Evolutionary conservation across 1,284 basidiomycete species (phyloP).

Genomic region (Amylostereum chailletii): DNA sequence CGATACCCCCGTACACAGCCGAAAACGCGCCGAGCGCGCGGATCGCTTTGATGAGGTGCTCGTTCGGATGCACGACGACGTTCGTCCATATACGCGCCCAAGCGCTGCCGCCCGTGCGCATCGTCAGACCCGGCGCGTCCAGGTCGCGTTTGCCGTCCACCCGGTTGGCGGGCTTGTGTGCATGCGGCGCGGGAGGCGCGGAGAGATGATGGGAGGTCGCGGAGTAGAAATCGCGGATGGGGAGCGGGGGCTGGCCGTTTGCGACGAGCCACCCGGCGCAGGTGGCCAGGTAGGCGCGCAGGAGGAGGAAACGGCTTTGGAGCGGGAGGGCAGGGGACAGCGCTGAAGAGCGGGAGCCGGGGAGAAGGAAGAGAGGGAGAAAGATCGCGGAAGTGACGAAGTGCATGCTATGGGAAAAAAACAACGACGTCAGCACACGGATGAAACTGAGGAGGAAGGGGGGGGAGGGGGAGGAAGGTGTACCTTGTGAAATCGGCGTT

Average conservation of each 20-base stretch:
- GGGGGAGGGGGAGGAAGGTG: not conserved
- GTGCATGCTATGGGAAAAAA: slow-evolving; percentile 27
- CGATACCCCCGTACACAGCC: slow-evolving; percentile 39
- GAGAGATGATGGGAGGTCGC: slow-evolving; percentile 7
- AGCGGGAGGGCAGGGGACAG: slow-evolving; percentile 20
- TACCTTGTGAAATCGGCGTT: slow-evolving; percentile 30
- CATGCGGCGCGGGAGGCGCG: slow-evolving; percentile 12
- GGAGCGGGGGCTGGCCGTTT: slow-evolving; percentile 26
- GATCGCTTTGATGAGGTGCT: slow-evolving; percentile 54
- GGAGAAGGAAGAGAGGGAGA: slow-evolving; percentile 22
- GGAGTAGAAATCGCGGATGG: slow-evolving; percentile 28
- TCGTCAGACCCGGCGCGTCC: slow-evolving; percentile 20
- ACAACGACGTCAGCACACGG: not conserved
- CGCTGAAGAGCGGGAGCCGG: not conserved
- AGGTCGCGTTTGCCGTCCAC: slow-evolving; percentile 17
- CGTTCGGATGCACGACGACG: slow-evolving; percentile 44
- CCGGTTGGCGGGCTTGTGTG: slow-evolving; percentile 19
- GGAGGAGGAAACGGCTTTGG: slow-evolving; percentile 18
- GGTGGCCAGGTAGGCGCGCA: slow-evolving; percentile 29
- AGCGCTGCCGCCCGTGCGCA: slow-evolving; percentile 29
- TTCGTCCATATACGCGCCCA: slow-evolving; percentile 50
- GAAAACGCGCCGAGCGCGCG: slow-evolving; percentile 48
- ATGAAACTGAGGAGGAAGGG: not conserved
- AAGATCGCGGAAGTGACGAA: slow-evolving; percentile 38
- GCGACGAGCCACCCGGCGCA: slow-evolving; percentile 28